These are phyloP conservation scores for Blastomyces silverae DNA, from an alignment of 2,329 filamentous ascomycete species.

Conservation along the genomic window DNA sequence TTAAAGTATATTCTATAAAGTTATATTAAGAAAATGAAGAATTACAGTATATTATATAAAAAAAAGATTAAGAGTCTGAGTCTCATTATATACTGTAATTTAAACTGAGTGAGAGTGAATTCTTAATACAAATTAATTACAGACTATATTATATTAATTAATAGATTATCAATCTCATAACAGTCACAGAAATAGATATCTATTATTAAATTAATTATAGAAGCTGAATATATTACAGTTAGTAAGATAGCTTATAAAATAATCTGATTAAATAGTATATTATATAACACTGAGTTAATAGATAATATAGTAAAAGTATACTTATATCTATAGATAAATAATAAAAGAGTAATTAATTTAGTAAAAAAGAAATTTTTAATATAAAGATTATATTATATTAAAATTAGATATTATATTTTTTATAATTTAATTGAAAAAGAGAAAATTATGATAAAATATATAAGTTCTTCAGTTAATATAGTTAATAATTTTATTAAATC, in stretches of 20 bases:
- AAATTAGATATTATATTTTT: too few species aligned
- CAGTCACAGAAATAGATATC: background rate
- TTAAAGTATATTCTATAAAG: too few species aligned
- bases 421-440: too few species aligned
- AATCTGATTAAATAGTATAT: background rate
- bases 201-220: background rate
- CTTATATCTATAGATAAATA: too few species aligned
- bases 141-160: background rate
- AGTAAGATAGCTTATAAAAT: background rate
- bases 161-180: background rate
- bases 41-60: too few species aligned
- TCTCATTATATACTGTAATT: background rate
- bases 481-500: too few species aligned
- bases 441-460: too few species aligned
- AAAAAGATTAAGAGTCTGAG: background rate
- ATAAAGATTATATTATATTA: too few species aligned
- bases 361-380: too few species aligned
- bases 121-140: background rate
- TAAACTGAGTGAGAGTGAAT: background rate
- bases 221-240: background rate
- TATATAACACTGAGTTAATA: background rate
- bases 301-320: background rate
- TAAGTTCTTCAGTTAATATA: too few species aligned
- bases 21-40: too few species aligned
- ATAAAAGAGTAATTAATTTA: too few species aligned